These are phyloP conservation scores for Blepharisma japonicum DNA, from an alignment of 73 alveolate species.

Conservation along the genomic window DNA sequence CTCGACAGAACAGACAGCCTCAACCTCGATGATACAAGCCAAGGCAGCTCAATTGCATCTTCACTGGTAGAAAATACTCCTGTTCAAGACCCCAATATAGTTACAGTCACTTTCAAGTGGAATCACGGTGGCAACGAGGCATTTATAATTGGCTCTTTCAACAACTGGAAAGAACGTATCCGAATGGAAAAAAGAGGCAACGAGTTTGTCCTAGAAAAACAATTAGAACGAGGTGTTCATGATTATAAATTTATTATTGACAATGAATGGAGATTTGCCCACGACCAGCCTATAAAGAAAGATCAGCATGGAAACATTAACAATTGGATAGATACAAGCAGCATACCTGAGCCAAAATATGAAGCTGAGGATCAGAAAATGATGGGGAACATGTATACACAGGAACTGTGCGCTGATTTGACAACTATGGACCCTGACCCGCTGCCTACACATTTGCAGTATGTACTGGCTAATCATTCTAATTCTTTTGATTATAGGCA, in stretches of 20 bases:
- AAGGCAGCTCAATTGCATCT: slow-evolving; percentile 25
- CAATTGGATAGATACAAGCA: slow-evolving; percentile 73
- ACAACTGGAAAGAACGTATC: slow-evolving; percentile 68
- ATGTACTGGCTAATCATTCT: slow-evolving; percentile 20
- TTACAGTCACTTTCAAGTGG: slow-evolving; percentile 66
- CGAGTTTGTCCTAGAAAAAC: slow-evolving; percentile 40
- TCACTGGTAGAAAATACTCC: slow-evolving; percentile 19
- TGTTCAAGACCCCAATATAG: slow-evolving; percentile 36
- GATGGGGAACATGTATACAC: slow-evolving; percentile 5
- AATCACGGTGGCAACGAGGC: slow-evolving; percentile 74
- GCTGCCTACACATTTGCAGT: slow-evolving; percentile 20
- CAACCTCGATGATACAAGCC: slow-evolving; percentile 23
- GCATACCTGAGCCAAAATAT: slow-evolving; percentile 3
- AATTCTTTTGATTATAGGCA: slow-evolving; percentile 26
- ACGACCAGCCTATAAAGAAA: slow-evolving; percentile 83
- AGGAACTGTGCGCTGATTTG: slow-evolving; percentile 23
- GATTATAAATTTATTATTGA: slow-evolving; percentile 94
- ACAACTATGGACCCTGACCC: slow-evolving; percentile 32
- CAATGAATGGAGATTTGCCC: slow-evolving; percentile 95
- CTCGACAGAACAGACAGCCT: neutral
- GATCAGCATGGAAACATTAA: slow-evolving; percentile 82
- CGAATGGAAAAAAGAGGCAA: slow-evolving; percentile 66
- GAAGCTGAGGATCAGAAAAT: neutral
- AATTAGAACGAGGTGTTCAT: slow-evolving; percentile 54
- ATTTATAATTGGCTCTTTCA: slow-evolving; percentile 69